Base-by-base conservation (phyloP, 2,329 filamentous ascomycete species). In the Akanthomyces muscarius region DNA sequence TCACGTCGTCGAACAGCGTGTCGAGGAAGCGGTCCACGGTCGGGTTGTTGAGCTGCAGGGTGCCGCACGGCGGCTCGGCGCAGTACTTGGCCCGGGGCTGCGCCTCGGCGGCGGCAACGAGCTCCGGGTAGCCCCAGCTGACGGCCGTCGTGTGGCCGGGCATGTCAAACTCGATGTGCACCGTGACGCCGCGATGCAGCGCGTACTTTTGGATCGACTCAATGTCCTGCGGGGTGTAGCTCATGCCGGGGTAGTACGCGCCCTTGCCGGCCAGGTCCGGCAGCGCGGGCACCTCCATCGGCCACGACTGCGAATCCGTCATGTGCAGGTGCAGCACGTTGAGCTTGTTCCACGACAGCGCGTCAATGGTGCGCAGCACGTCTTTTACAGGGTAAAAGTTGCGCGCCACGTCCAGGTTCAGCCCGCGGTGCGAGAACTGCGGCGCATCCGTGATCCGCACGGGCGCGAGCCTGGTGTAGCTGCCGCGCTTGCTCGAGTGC, bases 231-330 rank as follows among this genome's bases (percentile, higher is more conserved):
- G 87, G 81, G 1, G 83, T 85, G 77, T 95, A 96, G 0, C 85
- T 83, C 59, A 90, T 79, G 53, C 83, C 83, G n/a, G 81, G 78
- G 25, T 81, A 81, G 71, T 96, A 96, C 1, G 90, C 88, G 41
- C 91, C 92, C 72, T 91, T 88, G 57, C 80, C 75, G 4, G 91
- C 82, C 2, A 96, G 80, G 16, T 18, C 23, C 18, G 73, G 66
- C 65, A 96, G 76, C 2, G 89, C 75, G 1, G 90, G 89, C 56
- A 96, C 88, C 68, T 92, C 90, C 28, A 96, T 79, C 0, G 92
- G 92, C 89, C 91, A 96, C 4, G 90, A 90, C 74, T 96, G 91
- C n/a, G 89, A 87, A 74, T 96, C 91, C 4, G 90, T 94, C 63
- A 89, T 82, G 77, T 96, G 91, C 61, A 94, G 78, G 75, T 95